Percentiles rank a stretch among this genome's conserved stretches.
Conservation (phyloP, 768 basidiomycete species). For the Boletus huronensis region DNA sequence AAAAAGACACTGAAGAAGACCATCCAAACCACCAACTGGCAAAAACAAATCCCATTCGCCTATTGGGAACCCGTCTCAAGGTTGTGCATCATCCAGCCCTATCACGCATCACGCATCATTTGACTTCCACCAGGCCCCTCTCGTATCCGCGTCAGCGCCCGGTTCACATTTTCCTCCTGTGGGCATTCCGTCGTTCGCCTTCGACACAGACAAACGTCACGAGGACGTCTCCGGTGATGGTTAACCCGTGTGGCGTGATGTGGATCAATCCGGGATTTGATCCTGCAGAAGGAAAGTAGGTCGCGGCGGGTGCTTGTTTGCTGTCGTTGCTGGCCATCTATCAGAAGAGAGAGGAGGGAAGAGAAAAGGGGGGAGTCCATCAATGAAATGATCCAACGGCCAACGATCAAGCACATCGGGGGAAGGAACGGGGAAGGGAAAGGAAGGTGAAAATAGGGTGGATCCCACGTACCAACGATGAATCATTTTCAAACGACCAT, state of each 20-base stretch:
- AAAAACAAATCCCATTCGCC: neutral
- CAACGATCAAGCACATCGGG: neutral
- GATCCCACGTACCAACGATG: constrained; percentile 25
- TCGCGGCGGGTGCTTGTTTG: constrained; percentile 31
- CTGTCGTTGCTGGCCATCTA: constrained; percentile 34
- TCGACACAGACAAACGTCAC: constrained; percentile 33
- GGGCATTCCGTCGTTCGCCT: constrained; percentile 30
- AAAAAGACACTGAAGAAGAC: neutral
- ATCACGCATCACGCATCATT: neutral
- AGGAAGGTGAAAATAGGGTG: neutral
- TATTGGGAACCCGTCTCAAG: neutral
- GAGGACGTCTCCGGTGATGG: constrained; percentile 32
- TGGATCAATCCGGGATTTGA: constrained; percentile 31
- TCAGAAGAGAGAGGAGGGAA: neutral
- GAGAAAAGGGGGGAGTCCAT: neutral
- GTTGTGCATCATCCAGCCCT: neutral
- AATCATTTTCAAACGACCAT: constrained; percentile 33
- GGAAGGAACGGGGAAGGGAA: neutral
- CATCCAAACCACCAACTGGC: neutral
- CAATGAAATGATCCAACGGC: neutral
- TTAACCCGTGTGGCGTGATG: constrained; percentile 32
- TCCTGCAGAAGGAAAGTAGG: constrained; percentile 24
- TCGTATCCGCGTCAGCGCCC: neutral
- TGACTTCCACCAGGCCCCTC: neutral
- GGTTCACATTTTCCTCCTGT: constrained; percentile 16